Conservation (phyloP, 2,329 filamentous ascomycete species). For the Drechslerella dactyloides region DNA sequence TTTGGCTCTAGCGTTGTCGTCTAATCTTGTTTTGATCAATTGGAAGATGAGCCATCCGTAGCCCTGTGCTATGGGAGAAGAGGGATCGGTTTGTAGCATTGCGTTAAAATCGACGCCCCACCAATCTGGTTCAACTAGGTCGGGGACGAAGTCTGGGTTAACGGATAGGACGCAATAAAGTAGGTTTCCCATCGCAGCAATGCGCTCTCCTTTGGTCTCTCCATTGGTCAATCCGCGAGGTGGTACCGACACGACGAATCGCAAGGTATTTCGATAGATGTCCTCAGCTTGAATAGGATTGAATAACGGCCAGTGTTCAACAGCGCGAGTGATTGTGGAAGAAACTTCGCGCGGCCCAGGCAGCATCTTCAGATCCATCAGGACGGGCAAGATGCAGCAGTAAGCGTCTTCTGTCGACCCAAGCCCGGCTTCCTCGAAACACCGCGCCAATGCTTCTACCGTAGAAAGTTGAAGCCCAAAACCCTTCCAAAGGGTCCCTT, state of each 20-base stretch:
- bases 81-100: no score
- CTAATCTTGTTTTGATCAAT: background rate
- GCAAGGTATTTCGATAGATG: background rate
- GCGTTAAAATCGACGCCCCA: no score
- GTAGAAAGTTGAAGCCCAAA: background rate
- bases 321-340: no score
- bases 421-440: constrained; percentile 1
- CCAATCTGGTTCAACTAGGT: background rate
- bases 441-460: background rate
- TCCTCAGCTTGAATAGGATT: background rate
- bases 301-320: background rate
- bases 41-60: no score
- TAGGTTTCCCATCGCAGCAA: background rate
- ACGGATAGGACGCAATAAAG: no score
- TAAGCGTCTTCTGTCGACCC: constrained; percentile 14
- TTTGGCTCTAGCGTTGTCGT: background rate
- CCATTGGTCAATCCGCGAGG: background rate
- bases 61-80: no score
- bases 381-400: constrained; percentile 9
- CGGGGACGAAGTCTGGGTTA: background rate
- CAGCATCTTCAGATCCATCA: background rate
- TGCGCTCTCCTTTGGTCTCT: background rate
- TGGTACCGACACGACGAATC: background rate
- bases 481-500: no score
- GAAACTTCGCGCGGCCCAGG: background rate